Base-by-base conservation (phyloP, 306 rosid genomes). In the Benincasa hispida region DNA sequence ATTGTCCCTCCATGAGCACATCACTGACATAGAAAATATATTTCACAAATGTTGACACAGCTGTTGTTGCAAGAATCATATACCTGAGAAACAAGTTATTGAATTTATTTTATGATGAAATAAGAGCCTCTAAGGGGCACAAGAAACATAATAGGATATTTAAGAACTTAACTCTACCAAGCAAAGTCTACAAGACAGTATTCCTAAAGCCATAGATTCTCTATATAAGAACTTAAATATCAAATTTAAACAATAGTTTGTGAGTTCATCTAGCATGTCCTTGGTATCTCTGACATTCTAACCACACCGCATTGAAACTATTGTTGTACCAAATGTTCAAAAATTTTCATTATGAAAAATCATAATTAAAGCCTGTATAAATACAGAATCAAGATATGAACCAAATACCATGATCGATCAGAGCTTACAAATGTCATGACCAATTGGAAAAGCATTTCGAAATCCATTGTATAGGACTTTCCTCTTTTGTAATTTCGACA, bases 51-150 rank as follows among this genome's bases (percentile, higher is more conserved):
- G 90, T 90, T 32, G 99, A 87, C 74, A 95, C 92, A 5, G 89
- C 91, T 35, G 99, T 95, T 48, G 99, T 95, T 9, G 99, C 98
- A 76, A 95, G 85, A 79, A 95, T 95, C 99, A 95, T 92, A 94
- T 95, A 95, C 97, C 99, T 95, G 92, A 75, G 61, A 83, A 50
- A 78, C 73, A 83, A 82, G 76, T 35, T 21, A 75, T 51, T 78
- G 63, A 75, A 42, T 74, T 15, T 42, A 67, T 77, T 48, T 50
- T 18, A 72, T 25, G 58, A 28, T 51, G 8, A 32, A 7, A 28
- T 50, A 50, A 19, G 11, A 10, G 9, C 59, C 42, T 72, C 37
- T 9, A 1, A 51, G 47, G 61, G 5, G 15, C 41, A 70, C 24
- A 14, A 70, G 17, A n/a, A 25, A 15, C 57, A 47, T 45, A 22